Percentiles rank a stretch among this genome's conserved stretches.
Conservation (phyloP, 1,284 basidiomycete species). For the Gomphus sp. region DNA sequence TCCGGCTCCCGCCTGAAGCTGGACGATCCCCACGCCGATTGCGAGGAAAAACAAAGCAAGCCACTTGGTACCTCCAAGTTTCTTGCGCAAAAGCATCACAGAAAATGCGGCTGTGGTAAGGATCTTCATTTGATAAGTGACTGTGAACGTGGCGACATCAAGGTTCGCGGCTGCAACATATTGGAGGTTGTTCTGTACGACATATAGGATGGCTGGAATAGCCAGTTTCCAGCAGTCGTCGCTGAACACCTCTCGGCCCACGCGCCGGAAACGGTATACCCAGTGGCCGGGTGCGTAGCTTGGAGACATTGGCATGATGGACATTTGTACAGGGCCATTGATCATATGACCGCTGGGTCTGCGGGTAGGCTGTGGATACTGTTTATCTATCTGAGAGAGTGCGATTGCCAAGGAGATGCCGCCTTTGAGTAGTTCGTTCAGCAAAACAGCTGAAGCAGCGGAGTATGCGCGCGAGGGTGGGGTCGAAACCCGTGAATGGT, state of each 20-base stretch:
- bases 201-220: slow-evolving; percentile 93
- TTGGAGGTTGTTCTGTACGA: slow-evolving; percentile 94
- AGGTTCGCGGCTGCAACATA: slow-evolving; percentile 91
- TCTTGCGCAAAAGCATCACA: slow-evolving; percentile 79
- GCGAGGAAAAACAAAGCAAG: slow-evolving; percentile 77
- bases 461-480: slow-evolving; percentile 75
- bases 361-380: slow-evolving; percentile 19
- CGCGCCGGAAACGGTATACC: slow-evolving; percentile 31
- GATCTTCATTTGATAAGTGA: slow-evolving; percentile 97
- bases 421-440: slow-evolving; percentile 91
- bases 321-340: neutral
- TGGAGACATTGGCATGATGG: neutral
- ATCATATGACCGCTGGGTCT: slow-evolving; percentile 16
- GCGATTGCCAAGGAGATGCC: slow-evolving; percentile 73
- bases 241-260: slow-evolving; percentile 57
- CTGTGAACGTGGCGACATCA: slow-evolving; percentile 91
- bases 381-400: slow-evolving; percentile 26
- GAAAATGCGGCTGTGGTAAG: slow-evolving; percentile 94
- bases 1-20: slow-evolving; percentile 61
- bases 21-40: slow-evolving; percentile 87
- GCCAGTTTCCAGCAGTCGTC: slow-evolving; percentile 94
- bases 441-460: slow-evolving; percentile 83
- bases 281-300: slow-evolving; percentile 3
- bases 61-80: slow-evolving; percentile 74
- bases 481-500: slow-evolving; percentile 83